Conservation (phyloP, 2,329 filamentous ascomycete species). For the Cercospora citrullina region DNA sequence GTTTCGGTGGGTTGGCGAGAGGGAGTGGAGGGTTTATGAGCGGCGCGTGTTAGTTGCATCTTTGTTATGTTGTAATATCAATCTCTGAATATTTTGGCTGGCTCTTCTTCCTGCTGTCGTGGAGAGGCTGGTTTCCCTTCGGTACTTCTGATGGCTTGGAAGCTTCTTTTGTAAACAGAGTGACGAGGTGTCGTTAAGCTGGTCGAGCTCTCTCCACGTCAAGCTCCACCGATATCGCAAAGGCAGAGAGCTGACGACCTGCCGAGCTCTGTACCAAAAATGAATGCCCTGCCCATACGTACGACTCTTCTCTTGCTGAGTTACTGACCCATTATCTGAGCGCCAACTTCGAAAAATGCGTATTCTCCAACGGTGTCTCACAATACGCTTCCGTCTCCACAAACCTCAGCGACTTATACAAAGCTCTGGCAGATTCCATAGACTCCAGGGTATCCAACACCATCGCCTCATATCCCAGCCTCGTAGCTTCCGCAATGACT, state of each 20-base stretch:
- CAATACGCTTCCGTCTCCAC: conserved; percentile 56
- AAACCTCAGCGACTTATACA: conserved; percentile 57
- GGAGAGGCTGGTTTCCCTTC: not conserved
- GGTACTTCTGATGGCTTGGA: not conserved
- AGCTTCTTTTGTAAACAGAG: not conserved
- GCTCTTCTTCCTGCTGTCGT: not conserved
- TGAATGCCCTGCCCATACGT: not conserved
- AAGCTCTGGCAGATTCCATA: conserved; percentile 53
- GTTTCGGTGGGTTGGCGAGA: conserved; percentile 34
- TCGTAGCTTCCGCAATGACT: conserved; percentile 48
- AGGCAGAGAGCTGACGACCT: not conserved
- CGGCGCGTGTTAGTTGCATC: conserved; percentile 34
- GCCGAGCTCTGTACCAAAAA: not conserved
- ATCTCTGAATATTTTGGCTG: not conserved
- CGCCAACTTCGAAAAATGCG: conserved; percentile 50
- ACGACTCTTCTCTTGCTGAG: not conserved
- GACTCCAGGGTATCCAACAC: conserved; percentile 57
- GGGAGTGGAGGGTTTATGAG: conserved; percentile 32
- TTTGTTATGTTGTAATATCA: not conserved
- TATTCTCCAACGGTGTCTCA: conserved; percentile 55
- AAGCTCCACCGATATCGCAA: conserved; percentile 12
- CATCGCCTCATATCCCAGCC: conserved; percentile 54
- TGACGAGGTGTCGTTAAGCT: not conserved
- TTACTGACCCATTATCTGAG: not conserved
- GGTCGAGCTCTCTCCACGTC: conserved; percentile 5